A percentile compares a stretch with the other conserved stretches of the same genome.
phyloP scores from a whole-genome alignment of 805 yeast genomes.

The Lipomyces spencermartinsiae region DNA sequence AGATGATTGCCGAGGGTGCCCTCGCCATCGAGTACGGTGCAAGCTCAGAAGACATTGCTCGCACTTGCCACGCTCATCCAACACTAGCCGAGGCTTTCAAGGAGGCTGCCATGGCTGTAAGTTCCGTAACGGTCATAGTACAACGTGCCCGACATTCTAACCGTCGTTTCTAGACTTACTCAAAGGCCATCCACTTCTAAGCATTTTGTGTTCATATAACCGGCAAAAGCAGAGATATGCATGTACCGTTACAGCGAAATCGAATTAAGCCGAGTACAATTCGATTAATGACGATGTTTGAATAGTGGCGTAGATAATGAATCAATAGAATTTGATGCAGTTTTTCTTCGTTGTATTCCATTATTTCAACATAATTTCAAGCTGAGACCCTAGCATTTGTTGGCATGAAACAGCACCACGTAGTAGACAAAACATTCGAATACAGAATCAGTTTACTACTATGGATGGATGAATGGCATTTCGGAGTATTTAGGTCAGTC shows the following conservation, averaged over 20 bases:
- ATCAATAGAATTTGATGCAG: neutral
- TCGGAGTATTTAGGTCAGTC: neutral
- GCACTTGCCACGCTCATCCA: conserved; percentile 99
- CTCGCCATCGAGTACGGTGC: conserved; percentile 99
- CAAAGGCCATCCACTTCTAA: conserved; percentile 84
- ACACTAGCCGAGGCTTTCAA: conserved; percentile 97
- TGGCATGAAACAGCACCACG: neutral
- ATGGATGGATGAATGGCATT: neutral
- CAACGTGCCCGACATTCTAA: neutral
- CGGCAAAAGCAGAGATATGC: neutral
- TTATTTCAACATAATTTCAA: neutral
- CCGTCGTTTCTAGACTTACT: conserved; percentile 55
- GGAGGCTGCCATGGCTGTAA: conserved; percentile 88
- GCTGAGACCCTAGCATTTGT: neutral
- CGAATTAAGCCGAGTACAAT: neutral
- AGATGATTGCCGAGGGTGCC: conserved; percentile 99
- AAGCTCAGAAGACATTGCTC: conserved; percentile 94
- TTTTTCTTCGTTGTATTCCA: neutral
- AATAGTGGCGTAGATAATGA: conserved; percentile 2
- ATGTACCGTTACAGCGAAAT: neutral
- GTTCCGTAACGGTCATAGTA: neutral
- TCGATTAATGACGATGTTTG: neutral
- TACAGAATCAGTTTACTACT: neutral
- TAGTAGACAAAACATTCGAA: neutral
- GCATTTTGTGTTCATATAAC: neutral